Conservation (phyloP, 192 early-diverging fungal genomes). For the Podochytrium sp. region DNA sequence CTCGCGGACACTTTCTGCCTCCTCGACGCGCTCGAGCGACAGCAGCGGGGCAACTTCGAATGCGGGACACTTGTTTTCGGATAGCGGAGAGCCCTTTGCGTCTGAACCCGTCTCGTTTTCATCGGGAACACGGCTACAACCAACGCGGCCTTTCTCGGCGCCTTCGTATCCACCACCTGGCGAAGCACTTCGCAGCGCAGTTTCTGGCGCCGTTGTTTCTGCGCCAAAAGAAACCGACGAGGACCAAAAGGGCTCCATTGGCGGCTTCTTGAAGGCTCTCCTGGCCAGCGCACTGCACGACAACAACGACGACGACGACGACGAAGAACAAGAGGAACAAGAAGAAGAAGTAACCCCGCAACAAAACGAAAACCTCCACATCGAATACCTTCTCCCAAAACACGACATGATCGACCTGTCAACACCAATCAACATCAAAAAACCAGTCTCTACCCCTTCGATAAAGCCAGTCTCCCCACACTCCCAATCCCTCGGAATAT, state of each 20-base stretch:
- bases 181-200: neutral
- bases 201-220: neutral
- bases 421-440: neutral
- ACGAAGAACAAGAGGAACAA: neutral
- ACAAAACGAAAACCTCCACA: constrained; percentile 22
- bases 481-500: neutral
- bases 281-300: neutral
- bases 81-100: too few relatives aligned
- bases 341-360: neutral
- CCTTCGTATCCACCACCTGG: too few relatives aligned
- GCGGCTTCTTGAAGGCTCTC: neutral
- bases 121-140: too few relatives aligned
- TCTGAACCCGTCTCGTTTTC: too few relatives aligned
- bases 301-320: neutral
- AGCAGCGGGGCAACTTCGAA: too few relatives aligned
- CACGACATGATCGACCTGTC: constrained; percentile 25
- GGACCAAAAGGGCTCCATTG: neutral
- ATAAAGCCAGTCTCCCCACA: neutral
- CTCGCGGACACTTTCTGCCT: too few relatives aligned
- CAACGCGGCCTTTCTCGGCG: too few relatives aligned
- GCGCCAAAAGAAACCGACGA: neutral
- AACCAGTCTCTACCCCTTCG: neutral
- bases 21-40: too few relatives aligned
- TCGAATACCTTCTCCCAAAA: constrained; percentile 15
- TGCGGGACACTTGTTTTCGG: too few relatives aligned